A percentile compares a stretch with the other conserved stretches of the same genome.
Conservation (phyloP, 2,329 filamentous ascomycete genomes). For the Phyllachora maydis region DNA sequence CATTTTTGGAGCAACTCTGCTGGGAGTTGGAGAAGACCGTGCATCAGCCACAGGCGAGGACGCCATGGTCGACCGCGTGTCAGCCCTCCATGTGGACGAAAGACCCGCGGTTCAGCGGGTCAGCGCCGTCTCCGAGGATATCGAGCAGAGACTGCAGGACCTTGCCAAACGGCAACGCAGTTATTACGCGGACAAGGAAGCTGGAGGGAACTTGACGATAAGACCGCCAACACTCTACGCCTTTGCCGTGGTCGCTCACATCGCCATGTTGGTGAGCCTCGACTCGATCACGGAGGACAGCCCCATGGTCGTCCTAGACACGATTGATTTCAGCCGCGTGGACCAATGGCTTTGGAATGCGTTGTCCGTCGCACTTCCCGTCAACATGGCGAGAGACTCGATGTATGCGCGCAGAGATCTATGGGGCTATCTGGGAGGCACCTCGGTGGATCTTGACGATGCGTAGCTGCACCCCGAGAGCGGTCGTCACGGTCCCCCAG, state of each 20-base stretch:
- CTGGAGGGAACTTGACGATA: slow-evolving; percentile 2
- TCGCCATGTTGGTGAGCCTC: slow-evolving; percentile 20
- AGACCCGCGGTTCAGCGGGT: too few relatives aligned
- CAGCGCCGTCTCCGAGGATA: slow-evolving; percentile 1
- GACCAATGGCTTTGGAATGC: slow-evolving; percentile 15
- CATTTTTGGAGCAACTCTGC: too few relatives aligned
- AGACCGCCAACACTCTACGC: slow-evolving; percentile 12
- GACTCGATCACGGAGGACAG: slow-evolving; percentile 13
- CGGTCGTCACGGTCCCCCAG: too few relatives aligned
- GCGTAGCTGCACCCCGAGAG: too few relatives aligned
- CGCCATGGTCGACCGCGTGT: background rate
- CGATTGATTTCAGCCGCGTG: slow-evolving; percentile 11
- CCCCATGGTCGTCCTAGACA: slow-evolving; percentile 11
- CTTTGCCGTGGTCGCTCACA: slow-evolving; percentile 28
- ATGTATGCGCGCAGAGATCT: slow-evolving; percentile 4
- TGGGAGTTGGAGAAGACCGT: too few relatives aligned
- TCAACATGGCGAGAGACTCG: slow-evolving; percentile 11
- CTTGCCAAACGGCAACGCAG: slow-evolving; percentile 5
- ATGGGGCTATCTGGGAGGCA: too few relatives aligned
- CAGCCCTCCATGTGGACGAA: too few relatives aligned
- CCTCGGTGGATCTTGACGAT: too few relatives aligned
- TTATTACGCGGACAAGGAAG: slow-evolving; percentile 2
- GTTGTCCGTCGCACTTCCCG: slow-evolving; percentile 13
- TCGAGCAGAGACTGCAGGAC: slow-evolving; percentile 3
- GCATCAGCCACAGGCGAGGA: background rate